Evolutionary conservation across 495 filamentous ascomycete species (phyloP).

Genomic region (Trichoderma reesei): DNA sequence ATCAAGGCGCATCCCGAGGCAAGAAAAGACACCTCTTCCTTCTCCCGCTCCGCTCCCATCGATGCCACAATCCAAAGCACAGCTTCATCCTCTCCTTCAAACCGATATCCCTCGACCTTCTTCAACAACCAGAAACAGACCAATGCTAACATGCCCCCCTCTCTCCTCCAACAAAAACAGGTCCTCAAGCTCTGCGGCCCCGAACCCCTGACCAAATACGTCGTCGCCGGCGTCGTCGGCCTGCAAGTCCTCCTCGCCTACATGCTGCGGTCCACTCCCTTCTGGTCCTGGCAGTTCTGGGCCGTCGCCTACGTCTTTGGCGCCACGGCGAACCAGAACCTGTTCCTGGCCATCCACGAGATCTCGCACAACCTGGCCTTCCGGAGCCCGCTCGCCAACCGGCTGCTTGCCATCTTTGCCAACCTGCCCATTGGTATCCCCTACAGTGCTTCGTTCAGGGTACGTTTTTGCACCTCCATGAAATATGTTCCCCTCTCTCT

Average conservation of each 20-base stretch:
- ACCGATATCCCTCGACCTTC: too few relatives aligned
- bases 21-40: constrained; percentile 14
- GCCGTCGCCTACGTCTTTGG: constrained; percentile 84
- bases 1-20: constrained; percentile 99
- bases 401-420: constrained; percentile 80
- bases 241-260: constrained; percentile 76
- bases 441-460: constrained; percentile 92
- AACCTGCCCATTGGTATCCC: constrained; percentile 94
- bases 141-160: neutral
- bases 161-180: too few relatives aligned
- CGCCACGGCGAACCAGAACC: constrained; percentile 95
- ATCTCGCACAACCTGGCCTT: constrained; percentile 98
- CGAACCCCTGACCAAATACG: constrained; percentile 90
- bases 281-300: constrained; percentile 77
- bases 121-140: too few relatives aligned
- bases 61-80: too few relatives aligned
- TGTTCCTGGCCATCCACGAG: constrained; percentile 98
- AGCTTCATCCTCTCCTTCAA: too few relatives aligned
- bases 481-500: too few relatives aligned
- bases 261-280: constrained; percentile 64
- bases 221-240: constrained; percentile 74
- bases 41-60: neutral
- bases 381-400: constrained; percentile 70
- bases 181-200: constrained; percentile 96
- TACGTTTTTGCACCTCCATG: too few relatives aligned